Evolutionary conservation across 2,329 filamentous ascomycete species (phyloP).

Genomic region (Monilinia fructicola): DNA sequence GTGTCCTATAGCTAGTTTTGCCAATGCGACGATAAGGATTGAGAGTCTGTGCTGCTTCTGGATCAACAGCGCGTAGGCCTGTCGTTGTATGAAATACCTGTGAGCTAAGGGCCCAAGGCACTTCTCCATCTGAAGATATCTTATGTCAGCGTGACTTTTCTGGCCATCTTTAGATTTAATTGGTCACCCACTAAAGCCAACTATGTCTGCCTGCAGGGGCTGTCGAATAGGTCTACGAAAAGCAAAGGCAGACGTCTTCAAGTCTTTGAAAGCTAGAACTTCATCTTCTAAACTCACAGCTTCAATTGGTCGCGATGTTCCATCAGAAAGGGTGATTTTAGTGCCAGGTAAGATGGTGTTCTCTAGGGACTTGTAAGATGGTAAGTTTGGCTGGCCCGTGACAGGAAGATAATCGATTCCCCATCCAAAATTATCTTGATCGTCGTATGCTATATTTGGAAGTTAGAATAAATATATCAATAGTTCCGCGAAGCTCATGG

Average conservation of each 20-base stretch:
- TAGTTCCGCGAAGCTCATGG: neutral
- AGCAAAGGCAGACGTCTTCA: neutral
- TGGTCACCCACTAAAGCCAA: neutral
- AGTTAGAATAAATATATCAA: neutral
- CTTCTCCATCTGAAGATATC: neutral
- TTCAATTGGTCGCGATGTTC: slow-evolving; percentile 1
- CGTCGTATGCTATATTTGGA: neutral
- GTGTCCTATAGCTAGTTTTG: neutral
- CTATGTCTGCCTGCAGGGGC: neutral
- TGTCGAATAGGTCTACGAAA: neutral
- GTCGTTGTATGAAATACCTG: slow-evolving; percentile 2
- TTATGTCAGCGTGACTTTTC: neutral
- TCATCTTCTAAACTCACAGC: neutral
- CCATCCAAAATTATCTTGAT: neutral
- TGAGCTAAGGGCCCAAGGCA: neutral
- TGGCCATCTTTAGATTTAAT: neutral
- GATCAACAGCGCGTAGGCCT: neutral
- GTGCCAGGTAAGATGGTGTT: slow-evolving; percentile 1
- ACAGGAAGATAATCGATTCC: neutral
- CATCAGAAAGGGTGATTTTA: neutral
- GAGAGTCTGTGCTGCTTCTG: neutral
- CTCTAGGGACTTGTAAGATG: neutral
- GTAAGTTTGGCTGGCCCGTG: neutral
- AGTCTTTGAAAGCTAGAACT: neutral
- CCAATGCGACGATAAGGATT: slow-evolving; percentile 7